Conservation (phyloP, 2,329 filamentous ascomycete genomes). For the Podosphaera leucotricha region DNA sequence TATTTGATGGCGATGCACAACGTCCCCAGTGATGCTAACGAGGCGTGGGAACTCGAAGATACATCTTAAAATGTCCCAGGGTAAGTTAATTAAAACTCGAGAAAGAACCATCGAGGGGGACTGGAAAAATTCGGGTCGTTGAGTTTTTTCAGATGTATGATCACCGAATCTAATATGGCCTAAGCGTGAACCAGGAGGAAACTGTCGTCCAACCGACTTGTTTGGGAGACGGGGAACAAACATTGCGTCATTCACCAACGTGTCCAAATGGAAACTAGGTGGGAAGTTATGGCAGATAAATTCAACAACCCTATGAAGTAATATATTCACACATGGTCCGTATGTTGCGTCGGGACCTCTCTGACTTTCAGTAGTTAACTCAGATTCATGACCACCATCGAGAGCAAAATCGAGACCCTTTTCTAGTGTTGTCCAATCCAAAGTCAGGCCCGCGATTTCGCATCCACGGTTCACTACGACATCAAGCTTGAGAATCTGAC, state of each 20-base stretch:
- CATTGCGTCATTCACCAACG: conserved; percentile 21
- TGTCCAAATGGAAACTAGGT: conserved; percentile 33
- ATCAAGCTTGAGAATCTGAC: conserved; percentile 30
- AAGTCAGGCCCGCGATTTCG: conserved; percentile 30
- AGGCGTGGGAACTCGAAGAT: conserved; percentile 37
- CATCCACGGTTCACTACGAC: conserved; percentile 33
- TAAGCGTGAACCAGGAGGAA: conserved; percentile 26
- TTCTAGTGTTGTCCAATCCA: conserved; percentile 41
- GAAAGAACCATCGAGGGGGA: conserved; percentile 28
- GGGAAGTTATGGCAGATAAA: conserved; percentile 39
- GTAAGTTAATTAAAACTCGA: conserved; percentile 43
- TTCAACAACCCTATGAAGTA: conserved; percentile 31
- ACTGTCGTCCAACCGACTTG: conserved; percentile 8
- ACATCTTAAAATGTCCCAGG: conserved; percentile 40
- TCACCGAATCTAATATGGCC: conserved; percentile 52
- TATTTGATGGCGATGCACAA: conserved; percentile 23
- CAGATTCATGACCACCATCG: conserved; percentile 19
- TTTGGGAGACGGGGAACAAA: conserved; percentile 24
- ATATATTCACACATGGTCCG: conserved; percentile 27
- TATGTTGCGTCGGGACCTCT: conserved; percentile 21
- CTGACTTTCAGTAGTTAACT: conserved; percentile 16
- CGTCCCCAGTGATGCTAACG: conserved; percentile 25
- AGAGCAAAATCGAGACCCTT: conserved; percentile 35
- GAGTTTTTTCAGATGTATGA: conserved; percentile 18
- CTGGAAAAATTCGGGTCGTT: conserved; percentile 12